Evolutionary conservation across 2,329 filamentous ascomycete genomes (phyloP).

Genomic region (Plectosphaerella sp.): DNA sequence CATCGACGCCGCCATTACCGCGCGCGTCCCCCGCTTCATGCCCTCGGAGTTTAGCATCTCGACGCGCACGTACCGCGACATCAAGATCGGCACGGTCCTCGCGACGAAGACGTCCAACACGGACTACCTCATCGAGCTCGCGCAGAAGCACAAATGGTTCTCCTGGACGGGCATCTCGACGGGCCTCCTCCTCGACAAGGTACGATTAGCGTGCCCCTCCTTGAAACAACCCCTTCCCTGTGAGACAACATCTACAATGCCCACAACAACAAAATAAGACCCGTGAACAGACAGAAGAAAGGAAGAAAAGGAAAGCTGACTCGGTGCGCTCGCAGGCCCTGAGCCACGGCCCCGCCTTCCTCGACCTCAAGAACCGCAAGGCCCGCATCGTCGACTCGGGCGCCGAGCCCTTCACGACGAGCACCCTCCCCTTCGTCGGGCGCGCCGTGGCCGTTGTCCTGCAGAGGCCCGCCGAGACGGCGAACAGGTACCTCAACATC

Average conservation of each 20-base stretch:
- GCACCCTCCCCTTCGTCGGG: constrained; percentile 46
- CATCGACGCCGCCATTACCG: constrained; percentile 50
- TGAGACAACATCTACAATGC: too few species aligned
- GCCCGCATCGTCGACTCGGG: constrained; percentile 55
- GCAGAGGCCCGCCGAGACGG: constrained; percentile 42
- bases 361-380: constrained; percentile 42
- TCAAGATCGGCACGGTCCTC: constrained; percentile 20
- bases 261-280: too few species aligned
- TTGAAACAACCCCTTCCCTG: not conserved
- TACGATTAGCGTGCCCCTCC: constrained; percentile 15
- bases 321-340: constrained; percentile 36
- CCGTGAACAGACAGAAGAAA: too few species aligned
- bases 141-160: constrained; percentile 26
- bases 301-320: too few species aligned
- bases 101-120: constrained; percentile 19
- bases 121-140: constrained; percentile 11
- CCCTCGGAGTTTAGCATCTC: constrained; percentile 47
- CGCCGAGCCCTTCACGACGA: constrained; percentile 43
- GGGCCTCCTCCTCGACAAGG: constrained; percentile 60
- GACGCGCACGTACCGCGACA: constrained; percentile 17
- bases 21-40: constrained; percentile 53
- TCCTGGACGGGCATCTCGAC: constrained; percentile 57
- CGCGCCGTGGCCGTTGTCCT: constrained; percentile 47
- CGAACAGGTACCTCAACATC: constrained; percentile 54
- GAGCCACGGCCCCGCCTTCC: constrained; percentile 42